Evolutionary conservation across 345 rosid genomes (phyloP).

Genomic region (Euclidium syriacum): DNA sequence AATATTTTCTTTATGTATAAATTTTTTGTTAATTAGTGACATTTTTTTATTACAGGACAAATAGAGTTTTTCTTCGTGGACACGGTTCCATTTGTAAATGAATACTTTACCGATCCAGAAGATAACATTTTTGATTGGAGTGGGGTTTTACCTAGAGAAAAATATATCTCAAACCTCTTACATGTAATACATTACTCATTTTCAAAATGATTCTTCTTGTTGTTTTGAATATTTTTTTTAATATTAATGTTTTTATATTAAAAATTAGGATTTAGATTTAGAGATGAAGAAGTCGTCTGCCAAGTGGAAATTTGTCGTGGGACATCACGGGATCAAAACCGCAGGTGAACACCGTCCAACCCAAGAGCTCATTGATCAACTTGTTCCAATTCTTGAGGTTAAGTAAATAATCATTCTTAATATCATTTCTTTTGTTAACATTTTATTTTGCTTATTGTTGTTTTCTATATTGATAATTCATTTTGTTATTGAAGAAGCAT

Average conservation of each 20-base stretch:
- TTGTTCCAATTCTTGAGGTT: conserved; percentile 57
- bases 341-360: conserved; percentile 55
- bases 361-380: conserved; percentile 37
- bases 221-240: background rate
- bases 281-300: conserved; percentile 42
- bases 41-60: conserved; percentile 33
- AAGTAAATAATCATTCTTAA: background rate
- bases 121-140: conserved; percentile 51
- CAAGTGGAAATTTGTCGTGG: conserved; percentile 58
- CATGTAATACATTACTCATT: conserved; percentile 29
- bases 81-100: conserved; percentile 48
- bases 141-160: conserved; percentile 30
- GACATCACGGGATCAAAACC: conserved; percentile 61
- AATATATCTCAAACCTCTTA: conserved; percentile 34
- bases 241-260: background rate
- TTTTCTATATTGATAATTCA: too few species aligned
- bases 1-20: too few species aligned
- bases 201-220: background rate
- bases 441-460: background rate
- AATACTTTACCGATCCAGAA: conserved; percentile 38
- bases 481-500: conserved; percentile 35
- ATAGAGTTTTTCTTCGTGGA: conserved; percentile 55
- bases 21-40: too few species aligned
- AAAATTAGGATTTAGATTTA: conserved; percentile 37
- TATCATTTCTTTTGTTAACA: background rate